Percentiles rank a stretch among this genome's conserved stretches.
Conservation (phyloP, 1,139 yeast genomes). For the Suhomyces bolitotheri region DNA sequence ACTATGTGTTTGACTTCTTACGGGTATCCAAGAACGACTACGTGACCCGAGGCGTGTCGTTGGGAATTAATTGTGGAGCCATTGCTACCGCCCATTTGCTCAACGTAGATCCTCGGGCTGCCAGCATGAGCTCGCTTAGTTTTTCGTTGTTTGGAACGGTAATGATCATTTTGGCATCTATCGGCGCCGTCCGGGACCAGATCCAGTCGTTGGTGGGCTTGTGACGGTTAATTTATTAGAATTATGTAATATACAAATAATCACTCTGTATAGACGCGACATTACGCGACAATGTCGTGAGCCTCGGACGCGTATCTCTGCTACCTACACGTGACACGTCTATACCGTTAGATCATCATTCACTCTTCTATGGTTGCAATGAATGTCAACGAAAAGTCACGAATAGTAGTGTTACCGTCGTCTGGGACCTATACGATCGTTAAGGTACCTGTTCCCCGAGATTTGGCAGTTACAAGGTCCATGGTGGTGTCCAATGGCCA, state of each 20-base stretch:
- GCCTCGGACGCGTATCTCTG: no score
- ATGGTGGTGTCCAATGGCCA: conserved; percentile 20
- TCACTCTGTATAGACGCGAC: no score
- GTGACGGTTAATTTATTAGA: not conserved
- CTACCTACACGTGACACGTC: no score
- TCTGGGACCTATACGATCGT: conserved; percentile 20
- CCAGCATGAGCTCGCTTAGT: conserved; percentile 72
- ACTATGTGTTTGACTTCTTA: conserved; percentile 43
- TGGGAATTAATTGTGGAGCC: conserved; percentile 80
- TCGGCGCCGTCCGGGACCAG: conserved; percentile 35
- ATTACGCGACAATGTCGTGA: no score
- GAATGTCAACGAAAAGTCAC: conserved; percentile 19
- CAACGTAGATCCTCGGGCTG: conserved; percentile 73
- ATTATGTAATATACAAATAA: no score
- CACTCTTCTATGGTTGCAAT: no score
- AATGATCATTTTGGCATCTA: conserved; percentile 69
- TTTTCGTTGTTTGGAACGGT: conserved; percentile 73
- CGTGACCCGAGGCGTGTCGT: conserved; percentile 71
- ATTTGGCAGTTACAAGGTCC: conserved; percentile 20
- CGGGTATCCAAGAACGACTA: conserved; percentile 63
- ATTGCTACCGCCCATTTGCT: conserved; percentile 77
- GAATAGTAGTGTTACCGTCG: conserved; percentile 24
- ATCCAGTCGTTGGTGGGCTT: conserved; percentile 29
- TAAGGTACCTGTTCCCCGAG: conserved; percentile 26
- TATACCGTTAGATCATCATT: no score